Conservation (phyloP, 257 asterid species). For the Fraxinus excelsior region DNA sequence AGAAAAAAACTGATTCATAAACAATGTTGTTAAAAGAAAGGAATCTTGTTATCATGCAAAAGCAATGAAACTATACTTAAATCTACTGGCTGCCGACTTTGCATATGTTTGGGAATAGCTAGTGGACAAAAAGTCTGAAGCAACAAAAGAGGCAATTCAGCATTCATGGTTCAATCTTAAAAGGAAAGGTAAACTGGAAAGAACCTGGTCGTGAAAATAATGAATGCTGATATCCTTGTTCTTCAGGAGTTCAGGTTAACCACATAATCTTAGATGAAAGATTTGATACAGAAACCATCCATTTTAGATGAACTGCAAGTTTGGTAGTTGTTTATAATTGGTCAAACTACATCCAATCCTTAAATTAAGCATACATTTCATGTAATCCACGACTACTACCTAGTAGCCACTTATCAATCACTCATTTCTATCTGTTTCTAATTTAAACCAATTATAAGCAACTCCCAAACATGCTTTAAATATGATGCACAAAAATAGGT, state of each 20-base stretch:
- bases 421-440: no score
- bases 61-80: not conserved
- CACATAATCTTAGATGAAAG: not conserved
- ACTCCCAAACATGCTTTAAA: not conserved
- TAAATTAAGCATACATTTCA: no score
- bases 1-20: constrained; percentile 1
- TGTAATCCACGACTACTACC: no score
- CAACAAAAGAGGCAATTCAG: not conserved
- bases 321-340: no score
- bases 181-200: not conserved
- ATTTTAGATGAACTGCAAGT: not conserved
- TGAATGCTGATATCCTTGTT: not conserved
- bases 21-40: not conserved
- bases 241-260: not conserved
- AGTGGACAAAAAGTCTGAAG: not conserved
- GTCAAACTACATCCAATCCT: no score
- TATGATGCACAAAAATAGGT: not conserved
- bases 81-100: not conserved
- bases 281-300: not conserved
- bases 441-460: no score
- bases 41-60: not conserved
- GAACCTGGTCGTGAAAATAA: not conserved
- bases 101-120: not conserved
- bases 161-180: not conserved
- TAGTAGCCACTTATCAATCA: no score